Evolutionary conservation across 2,329 filamentous ascomycete species (phyloP), one percentile per base, ranked within the genome.

Genomic region (Fusarium drepaniforme): DNA sequence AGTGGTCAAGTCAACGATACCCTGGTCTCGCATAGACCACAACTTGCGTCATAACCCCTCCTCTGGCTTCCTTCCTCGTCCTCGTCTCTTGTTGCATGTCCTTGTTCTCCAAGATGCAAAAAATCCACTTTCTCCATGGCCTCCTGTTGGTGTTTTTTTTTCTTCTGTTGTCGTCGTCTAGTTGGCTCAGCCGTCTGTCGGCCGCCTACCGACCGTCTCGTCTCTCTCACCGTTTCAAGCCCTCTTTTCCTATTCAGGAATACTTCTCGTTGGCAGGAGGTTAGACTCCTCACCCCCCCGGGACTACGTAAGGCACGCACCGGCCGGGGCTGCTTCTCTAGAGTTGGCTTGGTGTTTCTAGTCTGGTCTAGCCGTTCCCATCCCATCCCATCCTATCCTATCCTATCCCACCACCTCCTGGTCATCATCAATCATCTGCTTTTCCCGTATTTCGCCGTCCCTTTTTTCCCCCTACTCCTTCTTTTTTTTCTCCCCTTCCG

Each of bases 31-130:
- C 37, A 62, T 49, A 44, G 46, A 33, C 60, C 60, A 62, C 30
- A 21, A 51, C 35, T 49, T 62, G 42, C 60, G 60, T 62, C 60
- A 62, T 62, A 62, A 62, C 42, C 35, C 28, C 59, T 38, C 59
- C 59, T 61, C 49, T 33, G 25, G 11, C 49, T 53, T 18, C 11
- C 49, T 53, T 30, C 25, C 25, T 53, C 16, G 16, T 51, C 46
- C 46, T 51, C 23, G 21, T 46, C 44, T 4, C 11, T 49, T 21
- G 15, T 21, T 35, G 33, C 42, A 23, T 23, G 49, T 30, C 46
- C 46, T 51, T 21, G 49, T 53, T 53, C 46, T 35, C 25, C 16
- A 28, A 53, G 28, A 53, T 53, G 28, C 49, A 21, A 53, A 53
- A 53, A 35, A 53, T 53, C 49, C 49, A 53, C 49, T 53, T 33